Base-by-base conservation (phyloP, 129 eudicot genomes). In the Artemisia argyi region DNA sequence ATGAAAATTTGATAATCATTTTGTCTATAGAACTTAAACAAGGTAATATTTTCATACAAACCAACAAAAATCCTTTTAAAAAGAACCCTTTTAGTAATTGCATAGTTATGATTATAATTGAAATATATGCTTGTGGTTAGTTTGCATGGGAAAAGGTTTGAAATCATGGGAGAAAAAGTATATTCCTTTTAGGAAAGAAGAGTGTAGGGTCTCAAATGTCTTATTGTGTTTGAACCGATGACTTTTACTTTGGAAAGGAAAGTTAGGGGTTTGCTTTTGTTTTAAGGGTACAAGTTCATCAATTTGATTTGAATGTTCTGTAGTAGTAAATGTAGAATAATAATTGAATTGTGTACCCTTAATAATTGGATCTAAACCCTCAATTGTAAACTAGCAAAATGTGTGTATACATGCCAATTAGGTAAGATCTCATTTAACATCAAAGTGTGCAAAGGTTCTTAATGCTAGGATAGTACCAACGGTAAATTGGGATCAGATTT, bases 171-270 rank as follows among this genome's bases (percentile, higher is more conserved):
- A 1, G 59, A 24, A 35, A 67, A 65, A 75, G 73, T 66, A 32
- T 54, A 56, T 48, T 22, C 70, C 46, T 39, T 39, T 44, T 42
- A 7, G 59, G 49, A 65, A 74, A 66, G 56, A 64, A 54, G 69
- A 61, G 61, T n/a, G 70, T 35, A 69, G 81, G 81, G 74, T 58
- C 70, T 69, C 49, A 61, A 69, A 39, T 77, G 81, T 77, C 56
- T 69, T 50, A 19, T 77, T 69, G 81, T 59, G 76, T 53, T 77
- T 77, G 65, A 77, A 77, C 58, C 11, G 68, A 61, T 15, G 42
- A 53, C 76, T 51, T 77, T 77, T 60, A 69, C 70, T 77, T 61
- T 69, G 75, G 57, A 69, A 77, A 67, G 51, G 65, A 49, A 69
- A 69, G 44, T 48, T 77, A 58, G 24, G 81, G 81, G 52, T 61